Conservation (phyloP, 1,139 yeast species). For the Casaregolazyma lundiana region DNA sequence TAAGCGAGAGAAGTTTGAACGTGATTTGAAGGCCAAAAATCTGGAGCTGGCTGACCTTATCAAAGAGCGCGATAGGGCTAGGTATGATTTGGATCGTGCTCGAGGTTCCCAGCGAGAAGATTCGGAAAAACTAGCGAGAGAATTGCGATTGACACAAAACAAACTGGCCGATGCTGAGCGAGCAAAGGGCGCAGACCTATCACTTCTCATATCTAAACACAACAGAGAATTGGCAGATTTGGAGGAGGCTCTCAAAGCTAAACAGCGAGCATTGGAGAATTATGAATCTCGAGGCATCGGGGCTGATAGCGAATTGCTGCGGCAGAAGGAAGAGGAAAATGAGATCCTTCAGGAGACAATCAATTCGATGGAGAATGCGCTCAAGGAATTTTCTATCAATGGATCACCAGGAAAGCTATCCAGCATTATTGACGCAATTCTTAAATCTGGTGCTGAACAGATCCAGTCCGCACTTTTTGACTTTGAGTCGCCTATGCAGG, state of each 20-base stretch:
- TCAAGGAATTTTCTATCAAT: slow-evolving; percentile 44
- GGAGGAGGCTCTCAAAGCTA: slow-evolving; percentile 35
- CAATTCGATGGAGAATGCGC: slow-evolving; percentile 58
- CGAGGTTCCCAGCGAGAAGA: slow-evolving; percentile 65
- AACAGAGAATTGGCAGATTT: slow-evolving; percentile 41
- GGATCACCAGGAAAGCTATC: slow-evolving; percentile 47
- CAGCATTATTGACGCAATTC: slow-evolving; percentile 64
- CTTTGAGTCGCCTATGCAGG: slow-evolving; percentile 73
- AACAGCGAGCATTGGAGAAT: slow-evolving; percentile 34
- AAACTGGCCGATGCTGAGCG: slow-evolving; percentile 62
- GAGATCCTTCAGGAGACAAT: slow-evolving; percentile 71
- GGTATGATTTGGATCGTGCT: slow-evolving; percentile 72
- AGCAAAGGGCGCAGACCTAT: slow-evolving; percentile 61
- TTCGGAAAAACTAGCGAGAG: slow-evolving; percentile 62
- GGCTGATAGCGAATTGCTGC: slow-evolving; percentile 40
- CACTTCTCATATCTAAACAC: slow-evolving; percentile 59
- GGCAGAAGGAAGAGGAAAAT: slow-evolving; percentile 71
- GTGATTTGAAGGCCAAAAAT: slow-evolving; percentile 79
- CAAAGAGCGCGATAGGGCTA: slow-evolving; percentile 84
- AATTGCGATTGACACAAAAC: slow-evolving; percentile 57
- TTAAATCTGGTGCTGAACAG: slow-evolving; percentile 64
- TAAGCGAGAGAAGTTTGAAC: slow-evolving; percentile 76
- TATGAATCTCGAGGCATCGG: slow-evolving; percentile 24
- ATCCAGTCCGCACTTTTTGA: slow-evolving; percentile 72
- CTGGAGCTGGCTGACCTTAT: slow-evolving; percentile 85